These are phyloP conservation scores for Strigomonas galati DNA, from an alignment of 208 protist species.

Conservation along the genomic window DNA sequence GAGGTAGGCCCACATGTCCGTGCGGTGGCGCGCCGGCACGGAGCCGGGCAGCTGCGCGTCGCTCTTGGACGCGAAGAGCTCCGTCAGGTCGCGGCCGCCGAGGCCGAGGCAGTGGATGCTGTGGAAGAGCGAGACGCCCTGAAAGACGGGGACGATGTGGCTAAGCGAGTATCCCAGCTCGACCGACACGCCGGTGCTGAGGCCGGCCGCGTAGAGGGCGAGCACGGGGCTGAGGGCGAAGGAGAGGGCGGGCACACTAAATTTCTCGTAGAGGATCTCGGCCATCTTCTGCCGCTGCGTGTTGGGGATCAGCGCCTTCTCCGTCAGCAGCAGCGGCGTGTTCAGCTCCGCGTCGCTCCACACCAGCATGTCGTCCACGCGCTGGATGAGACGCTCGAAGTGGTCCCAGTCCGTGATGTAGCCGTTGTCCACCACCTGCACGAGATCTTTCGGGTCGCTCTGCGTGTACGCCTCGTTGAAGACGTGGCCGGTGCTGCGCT, in stretches of 20 bases:
- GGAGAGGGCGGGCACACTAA: conserved; percentile 48
- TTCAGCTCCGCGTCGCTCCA: conserved; percentile 42
- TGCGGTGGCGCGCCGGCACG: conserved; percentile 35
- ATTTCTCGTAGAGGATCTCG: conserved; percentile 89
- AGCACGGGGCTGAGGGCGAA: conserved; percentile 83
- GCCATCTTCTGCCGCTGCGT: conserved; percentile 81
- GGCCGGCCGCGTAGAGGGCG: conserved; percentile 83
- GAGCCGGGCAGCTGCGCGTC: conserved; percentile 27
- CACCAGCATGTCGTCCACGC: conserved; percentile 66
- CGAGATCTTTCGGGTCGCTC: conserved; percentile 22
- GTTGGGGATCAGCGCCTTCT: conserved; percentile 81
- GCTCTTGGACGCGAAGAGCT: conserved; percentile 25
- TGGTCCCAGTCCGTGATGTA: conserved; percentile 78
- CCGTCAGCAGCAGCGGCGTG: conserved; percentile 83
- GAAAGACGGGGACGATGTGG: conserved; percentile 98
- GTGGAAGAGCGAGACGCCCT: conserved; percentile 94
- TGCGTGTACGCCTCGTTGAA: conserved; percentile 56
- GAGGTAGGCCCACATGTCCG: conserved; percentile 74
- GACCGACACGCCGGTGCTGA: conserved; percentile 86
- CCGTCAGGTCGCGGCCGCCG: conserved; percentile 75
- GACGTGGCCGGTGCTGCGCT: conserved; percentile 16
- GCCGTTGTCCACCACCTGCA: conserved; percentile 58
- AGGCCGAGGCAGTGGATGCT: conserved; percentile 80
- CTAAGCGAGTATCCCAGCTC: conserved; percentile 97
- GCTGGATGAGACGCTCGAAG: conserved; percentile 79